A percentile compares a stretch with the other conserved stretches of the same genome.
phyloP scores from a whole-genome alignment of 176 grass and related monocot genomes.

The Aegilops speltoides region DNA sequence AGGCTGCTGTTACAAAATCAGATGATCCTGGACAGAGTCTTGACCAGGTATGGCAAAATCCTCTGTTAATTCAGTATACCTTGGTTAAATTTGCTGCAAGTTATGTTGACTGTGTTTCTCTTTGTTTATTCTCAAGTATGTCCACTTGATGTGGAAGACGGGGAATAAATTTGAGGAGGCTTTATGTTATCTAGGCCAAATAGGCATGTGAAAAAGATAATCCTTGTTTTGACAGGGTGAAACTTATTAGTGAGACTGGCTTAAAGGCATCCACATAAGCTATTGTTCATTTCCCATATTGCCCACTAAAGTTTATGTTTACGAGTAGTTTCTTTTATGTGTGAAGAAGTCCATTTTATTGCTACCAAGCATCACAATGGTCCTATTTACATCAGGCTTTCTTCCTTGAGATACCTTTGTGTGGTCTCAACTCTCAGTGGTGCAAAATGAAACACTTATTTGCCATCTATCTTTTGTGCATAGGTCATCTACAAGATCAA shows the following conservation, averaged over 20 bases:
- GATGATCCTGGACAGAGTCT: constrained; percentile 83
- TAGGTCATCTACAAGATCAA: constrained; percentile 98
- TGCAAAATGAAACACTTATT: constrained; percentile 23
- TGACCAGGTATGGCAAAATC: constrained; percentile 70
- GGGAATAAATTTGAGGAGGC: not conserved
- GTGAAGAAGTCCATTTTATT: not conserved
- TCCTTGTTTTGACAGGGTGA: not conserved
- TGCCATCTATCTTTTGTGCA: not conserved
- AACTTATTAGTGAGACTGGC: not conserved
- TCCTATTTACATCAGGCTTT: constrained; percentile 13
- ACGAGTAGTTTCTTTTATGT: not conserved
- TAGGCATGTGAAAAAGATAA: not conserved
- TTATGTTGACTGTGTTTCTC: not conserved
- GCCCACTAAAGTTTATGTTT: not conserved
- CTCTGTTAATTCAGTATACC: constrained; percentile 19
- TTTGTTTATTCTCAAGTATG: not conserved
- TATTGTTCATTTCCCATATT: constrained; percentile 2
- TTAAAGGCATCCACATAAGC: not conserved
- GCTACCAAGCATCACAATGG: not conserved
- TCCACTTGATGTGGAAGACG: not conserved
- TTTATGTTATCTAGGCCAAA: constrained; percentile 8
- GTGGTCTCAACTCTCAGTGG: constrained; percentile 1
- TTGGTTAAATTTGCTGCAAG: constrained; percentile 10
- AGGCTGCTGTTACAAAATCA: constrained; percentile 74
- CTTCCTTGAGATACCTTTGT: not conserved